These are phyloP conservation scores for Verticillium nonalfalfae DNA, from an alignment of 2,329 filamentous ascomycete species.

Conservation along the genomic window DNA sequence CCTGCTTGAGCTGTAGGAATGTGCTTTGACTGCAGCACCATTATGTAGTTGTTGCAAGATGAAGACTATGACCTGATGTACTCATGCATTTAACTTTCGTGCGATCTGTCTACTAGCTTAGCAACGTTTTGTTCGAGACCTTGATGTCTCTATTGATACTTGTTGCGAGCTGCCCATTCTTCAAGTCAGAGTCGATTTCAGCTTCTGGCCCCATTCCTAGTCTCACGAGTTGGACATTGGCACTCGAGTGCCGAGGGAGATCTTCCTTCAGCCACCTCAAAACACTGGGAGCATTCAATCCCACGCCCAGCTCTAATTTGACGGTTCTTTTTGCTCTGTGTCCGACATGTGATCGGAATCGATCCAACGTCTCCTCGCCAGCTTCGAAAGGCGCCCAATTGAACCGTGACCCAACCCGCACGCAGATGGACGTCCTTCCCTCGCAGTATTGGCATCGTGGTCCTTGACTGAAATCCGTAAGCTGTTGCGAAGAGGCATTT, in stretches of 20 bases:
- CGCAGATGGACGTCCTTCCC: constrained; percentile 13
- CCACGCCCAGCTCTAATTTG: constrained; percentile 13
- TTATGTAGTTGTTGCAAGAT: too few relatives aligned
- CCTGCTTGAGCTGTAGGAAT: too few relatives aligned
- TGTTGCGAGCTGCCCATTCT: constrained; percentile 9
- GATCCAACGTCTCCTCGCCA: constrained; percentile 8
- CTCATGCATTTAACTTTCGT: too few relatives aligned
- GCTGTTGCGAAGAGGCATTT: constrained; percentile 14
- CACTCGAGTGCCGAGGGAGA: constrained; percentile 4
- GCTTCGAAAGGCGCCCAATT: constrained; percentile 12
- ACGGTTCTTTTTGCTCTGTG: constrained; percentile 3
- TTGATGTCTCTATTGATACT: constrained; percentile 12
- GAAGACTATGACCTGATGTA: too few relatives aligned
- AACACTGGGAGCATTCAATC: constrained; percentile 12
- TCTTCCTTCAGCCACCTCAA: constrained; percentile 13
- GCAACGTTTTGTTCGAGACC: constrained; percentile 1
- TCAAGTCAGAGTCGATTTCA: constrained; percentile 9
- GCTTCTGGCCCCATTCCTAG: constrained; percentile 11
- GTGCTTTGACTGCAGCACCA: too few relatives aligned
- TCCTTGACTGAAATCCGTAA: constrained; percentile 9
- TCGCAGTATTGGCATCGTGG: constrained; percentile 12
- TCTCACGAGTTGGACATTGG: constrained; percentile 11
- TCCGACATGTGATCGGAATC: constrained; percentile 4
- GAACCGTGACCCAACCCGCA: constrained; percentile 12
- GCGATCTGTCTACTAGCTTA: background rate